Conservation (phyloP, 805 yeast species). For the Kuraishia capsulata region DNA sequence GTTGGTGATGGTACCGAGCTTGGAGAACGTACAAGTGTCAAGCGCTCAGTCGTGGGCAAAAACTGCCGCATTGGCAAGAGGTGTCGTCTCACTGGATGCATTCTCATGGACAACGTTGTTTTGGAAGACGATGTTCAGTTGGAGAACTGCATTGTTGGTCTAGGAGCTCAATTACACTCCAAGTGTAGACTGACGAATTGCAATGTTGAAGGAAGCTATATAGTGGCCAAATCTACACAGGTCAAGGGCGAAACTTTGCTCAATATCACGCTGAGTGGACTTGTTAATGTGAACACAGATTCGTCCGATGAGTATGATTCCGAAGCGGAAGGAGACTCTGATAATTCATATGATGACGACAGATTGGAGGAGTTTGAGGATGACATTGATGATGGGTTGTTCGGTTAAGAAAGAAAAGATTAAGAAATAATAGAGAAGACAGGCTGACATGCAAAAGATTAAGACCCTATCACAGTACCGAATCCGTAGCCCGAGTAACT, state of each 20-base stretch:
- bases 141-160: slow-evolving; percentile 87
- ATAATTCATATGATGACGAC: slow-evolving; percentile 11
- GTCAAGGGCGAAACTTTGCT: slow-evolving; percentile 31
- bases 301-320: slow-evolving; percentile 4
- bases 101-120: slow-evolving; percentile 59
- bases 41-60: slow-evolving; percentile 73
- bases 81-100: slow-evolving; percentile 83
- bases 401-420: background rate
- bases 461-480: too few relatives aligned
- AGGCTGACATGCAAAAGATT: too few relatives aligned
- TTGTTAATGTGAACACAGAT: slow-evolving; percentile 16
- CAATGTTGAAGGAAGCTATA: slow-evolving; percentile 74
- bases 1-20: slow-evolving; percentile 61
- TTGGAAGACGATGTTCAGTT: slow-evolving; percentile 70
- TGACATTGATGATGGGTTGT: slow-evolving; percentile 31
- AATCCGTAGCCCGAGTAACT: too few relatives aligned
- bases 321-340: slow-evolving; percentile 7
- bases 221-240: slow-evolving; percentile 45
- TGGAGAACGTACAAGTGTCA: slow-evolving; percentile 80
- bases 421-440: too few relatives aligned
- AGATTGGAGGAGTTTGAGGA: slow-evolving; percentile 20
- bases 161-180: slow-evolving; percentile 48
- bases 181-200: slow-evolving; percentile 69
- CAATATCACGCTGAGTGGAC: slow-evolving; percentile 22
- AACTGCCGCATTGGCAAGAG: slow-evolving; percentile 74